Percentiles rank a stretch among this genome's conserved stretches.
These are phyloP conservation scores for Piromyces finnis DNA, from an alignment of 192 early-diverging fungal genomes.

Conservation along the genomic window DNA sequence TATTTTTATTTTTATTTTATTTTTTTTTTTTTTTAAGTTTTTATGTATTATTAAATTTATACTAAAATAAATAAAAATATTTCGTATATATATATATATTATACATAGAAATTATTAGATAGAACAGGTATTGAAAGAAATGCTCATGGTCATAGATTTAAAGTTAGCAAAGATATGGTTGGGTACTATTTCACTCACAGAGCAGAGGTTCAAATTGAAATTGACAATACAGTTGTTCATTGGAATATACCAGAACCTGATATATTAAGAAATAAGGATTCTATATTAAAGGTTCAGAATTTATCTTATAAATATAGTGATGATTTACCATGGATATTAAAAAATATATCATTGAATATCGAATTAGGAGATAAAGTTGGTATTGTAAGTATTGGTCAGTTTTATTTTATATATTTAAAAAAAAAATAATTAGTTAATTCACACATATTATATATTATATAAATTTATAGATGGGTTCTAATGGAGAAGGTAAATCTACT, in stretches of 20 bases:
- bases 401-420: too few relatives aligned
- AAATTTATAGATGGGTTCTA: constrained; percentile 50
- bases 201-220: background rate
- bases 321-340: background rate
- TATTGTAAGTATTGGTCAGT: background rate
- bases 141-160: background rate
- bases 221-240: background rate
- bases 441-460: too few relatives aligned
- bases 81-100: too few relatives aligned
- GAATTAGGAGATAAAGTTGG: background rate
- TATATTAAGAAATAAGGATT: background rate
- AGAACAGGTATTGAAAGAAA: background rate
- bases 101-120: background rate
- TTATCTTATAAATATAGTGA: background rate
- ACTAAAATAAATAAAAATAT: too few relatives aligned
- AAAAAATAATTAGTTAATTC: too few relatives aligned
- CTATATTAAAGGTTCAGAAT: background rate
- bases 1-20: too few relatives aligned
- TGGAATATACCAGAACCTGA: background rate
- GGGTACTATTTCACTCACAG: background rate
- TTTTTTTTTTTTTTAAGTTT: too few relatives aligned
- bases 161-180: background rate
- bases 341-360: background rate
- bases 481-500: constrained; percentile 70
- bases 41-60: too few relatives aligned